Percentiles rank a stretch among this genome's conserved stretches.
phyloP scores from a whole-genome alignment of 2,329 filamentous ascomycete species.

The Talaromyces marneffei region DNA sequence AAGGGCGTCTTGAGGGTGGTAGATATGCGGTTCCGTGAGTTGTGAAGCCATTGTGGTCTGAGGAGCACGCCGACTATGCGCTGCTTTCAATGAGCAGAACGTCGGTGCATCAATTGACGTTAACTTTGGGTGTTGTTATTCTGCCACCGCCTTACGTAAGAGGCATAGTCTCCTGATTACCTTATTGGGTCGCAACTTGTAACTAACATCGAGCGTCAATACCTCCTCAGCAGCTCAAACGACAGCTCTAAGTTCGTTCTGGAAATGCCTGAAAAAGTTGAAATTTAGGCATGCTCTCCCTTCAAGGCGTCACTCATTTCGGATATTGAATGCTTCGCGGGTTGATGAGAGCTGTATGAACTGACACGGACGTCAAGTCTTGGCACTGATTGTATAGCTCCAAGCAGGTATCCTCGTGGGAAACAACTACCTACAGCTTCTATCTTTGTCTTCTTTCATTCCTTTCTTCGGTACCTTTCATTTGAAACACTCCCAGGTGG shows the following conservation, averaged over 20 bases:
- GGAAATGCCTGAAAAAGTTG: too few species aligned
- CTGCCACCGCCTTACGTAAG: conserved; percentile 15
- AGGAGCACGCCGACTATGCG: conserved; percentile 15
- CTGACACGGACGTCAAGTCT: background rate
- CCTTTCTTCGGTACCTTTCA: background rate
- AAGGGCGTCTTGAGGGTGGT: conserved; percentile 70
- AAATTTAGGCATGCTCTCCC: background rate
- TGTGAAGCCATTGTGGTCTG: conserved; percentile 44
- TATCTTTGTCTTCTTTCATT: background rate
- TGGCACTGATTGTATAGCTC: conserved; percentile 9
- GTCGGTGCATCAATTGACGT: conserved; percentile 9
- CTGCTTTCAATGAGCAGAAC: conserved; percentile 4
- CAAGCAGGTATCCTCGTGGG: background rate
- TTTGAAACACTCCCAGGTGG: background rate
- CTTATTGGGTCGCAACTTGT: background rate
- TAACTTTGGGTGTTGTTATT: conserved; percentile 9
- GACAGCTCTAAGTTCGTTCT: background rate
- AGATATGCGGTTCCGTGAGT: conserved; percentile 46
- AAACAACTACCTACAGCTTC: conserved; percentile 2
- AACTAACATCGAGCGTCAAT: background rate
- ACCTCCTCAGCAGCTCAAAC: background rate
- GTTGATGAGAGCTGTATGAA: background rate
- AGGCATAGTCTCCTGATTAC: background rate
- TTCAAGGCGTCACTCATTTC: background rate
- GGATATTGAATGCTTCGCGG: background rate